Base-by-base conservation (phyloP, 345 rosid species). In the Heritiera littoralis region DNA sequence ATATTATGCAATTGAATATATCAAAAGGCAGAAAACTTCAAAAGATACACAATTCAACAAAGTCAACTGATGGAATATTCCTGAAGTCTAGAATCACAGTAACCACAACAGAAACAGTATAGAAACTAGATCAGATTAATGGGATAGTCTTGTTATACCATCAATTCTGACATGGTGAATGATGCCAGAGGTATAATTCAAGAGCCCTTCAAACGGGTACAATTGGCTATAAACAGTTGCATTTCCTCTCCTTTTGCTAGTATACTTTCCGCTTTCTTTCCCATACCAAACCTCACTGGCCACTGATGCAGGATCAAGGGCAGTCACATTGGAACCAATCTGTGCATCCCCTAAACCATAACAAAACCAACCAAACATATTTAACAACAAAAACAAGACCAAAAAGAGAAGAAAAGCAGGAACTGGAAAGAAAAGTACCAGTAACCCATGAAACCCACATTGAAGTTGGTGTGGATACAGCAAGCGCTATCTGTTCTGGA, bases 361-460 rank as follows among this genome's bases (percentile, higher is more conserved):
- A 20, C 55, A 59, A 77, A 30, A 35, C 79, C 77, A 81, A 66
- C 45, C 56, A 74, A 46, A 35, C 80, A 79, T 35, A 23, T 59
- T 8, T 8, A 72, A 63, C 66, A 66, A 58, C 55, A 66, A 12
- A 9, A 66, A 23, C 20, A 78, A 11, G 32, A 9, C 20, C 3
- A 32, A 15, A 60, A 18, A 8, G 3, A 66, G 35, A 59, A 28
- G 30, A 65, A 5, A 8, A 23, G 0, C 7, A 75, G 73, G 23
- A 64, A 56, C 3, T 28, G 18, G 0, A 63, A 59, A 73, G 61
- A 41, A 78, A 45, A 23, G 59, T 89, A 92, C 96, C 97, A n/a
- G 97, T 88, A 80, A 89, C 86, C 98, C 98, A 92, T 80, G 97
- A 91, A 80, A 94, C 89, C 96, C 96, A 92, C 86, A 94, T 87